Evolutionary conservation across 495 filamentous ascomycete species (phyloP), one percentile per base, ranked within the genome.

Genomic region (Hypoxylon lenormandii): DNA sequence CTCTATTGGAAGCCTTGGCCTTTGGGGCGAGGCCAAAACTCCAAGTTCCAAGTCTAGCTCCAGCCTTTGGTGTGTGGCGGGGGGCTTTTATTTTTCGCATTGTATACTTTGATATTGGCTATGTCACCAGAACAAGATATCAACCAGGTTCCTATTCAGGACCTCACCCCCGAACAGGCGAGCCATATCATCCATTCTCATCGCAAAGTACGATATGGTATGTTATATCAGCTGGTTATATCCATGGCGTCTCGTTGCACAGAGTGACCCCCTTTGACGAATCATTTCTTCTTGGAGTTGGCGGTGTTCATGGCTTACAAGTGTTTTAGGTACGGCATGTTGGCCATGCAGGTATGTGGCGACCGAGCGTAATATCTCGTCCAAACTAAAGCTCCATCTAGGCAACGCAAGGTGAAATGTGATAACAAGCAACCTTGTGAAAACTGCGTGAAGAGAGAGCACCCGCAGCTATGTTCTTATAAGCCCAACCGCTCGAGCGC

Each of bases 371-470:
- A 33, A 33, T 33, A 3, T 33, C 1, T 8, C 6, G 13, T 60
- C 19, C 33, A 26, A 48, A 62, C 68, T 70, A 70, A 66, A 58
- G 4, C 7, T 62, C 11, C 43, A 21, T 58, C 16, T 76, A 82
- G 90, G 64, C 87, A 89, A 75, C 82, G 89, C 19, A 92, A 92
- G 69, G 89, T 91, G 42, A 91, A 89, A 79, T 92, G 89, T 72
- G 88, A 91, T 76, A 89, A 90, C 69, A 88, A 90, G 56, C 81
- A 87, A 46, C 89, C 89, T 1, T 92, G 89, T 74, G 87, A 91
- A 70, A 88, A 89, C 36, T 92, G 89, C 70, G 84, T 90, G 67
- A 91, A 90, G 80, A 83, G 89, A 62, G 88, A 91, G 60, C 89
- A 92, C 73, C 84, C 88, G 6, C 84, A 88, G 73, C 81, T 92